phyloP scores from a whole-genome alignment of 2,329 filamentous ascomycete genomes.

The Penicillium sp. region DNA sequence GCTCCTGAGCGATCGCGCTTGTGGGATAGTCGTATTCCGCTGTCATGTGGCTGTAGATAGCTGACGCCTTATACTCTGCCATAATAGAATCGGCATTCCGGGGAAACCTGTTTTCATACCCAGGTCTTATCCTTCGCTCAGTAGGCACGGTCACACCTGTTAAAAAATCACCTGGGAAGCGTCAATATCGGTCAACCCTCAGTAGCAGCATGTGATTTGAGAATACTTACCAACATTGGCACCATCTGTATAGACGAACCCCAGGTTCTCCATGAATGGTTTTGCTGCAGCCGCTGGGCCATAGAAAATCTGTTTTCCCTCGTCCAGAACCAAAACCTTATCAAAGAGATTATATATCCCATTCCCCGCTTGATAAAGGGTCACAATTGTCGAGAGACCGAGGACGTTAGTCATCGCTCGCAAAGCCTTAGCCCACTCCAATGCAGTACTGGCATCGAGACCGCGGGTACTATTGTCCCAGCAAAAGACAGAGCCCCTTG shows the following conservation, averaged over 20 bases:
- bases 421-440: constrained; percentile 8
- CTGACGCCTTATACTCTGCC: constrained; percentile 44
- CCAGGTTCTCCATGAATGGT: constrained; percentile 56
- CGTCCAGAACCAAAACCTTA: constrained; percentile 9
- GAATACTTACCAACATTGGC: constrained; percentile 39
- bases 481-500: constrained; percentile 1
- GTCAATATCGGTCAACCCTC: too few species aligned
- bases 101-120: constrained; percentile 37
- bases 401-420: constrained; percentile 8
- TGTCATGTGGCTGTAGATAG: constrained; percentile 45
- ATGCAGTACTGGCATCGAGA: too few species aligned
- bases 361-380: constrained; percentile 10
- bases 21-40: constrained; percentile 50
- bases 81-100: constrained; percentile 38
- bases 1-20: constrained; percentile 36
- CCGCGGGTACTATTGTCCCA: constrained; percentile 10
- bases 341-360: constrained; percentile 10
- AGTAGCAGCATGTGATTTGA: constrained; percentile 22
- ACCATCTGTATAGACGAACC: constrained; percentile 53
- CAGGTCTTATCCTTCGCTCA: constrained; percentile 36
- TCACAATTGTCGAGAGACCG: constrained; percentile 7
- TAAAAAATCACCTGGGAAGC: constrained; percentile 55
- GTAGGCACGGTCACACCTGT: constrained; percentile 55
- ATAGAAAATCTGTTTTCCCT: constrained; percentile 49
- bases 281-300: constrained; percentile 50